Conservation (phyloP, 108 stramenopile genomes). For the Discostella pseudostelligera region DNA sequence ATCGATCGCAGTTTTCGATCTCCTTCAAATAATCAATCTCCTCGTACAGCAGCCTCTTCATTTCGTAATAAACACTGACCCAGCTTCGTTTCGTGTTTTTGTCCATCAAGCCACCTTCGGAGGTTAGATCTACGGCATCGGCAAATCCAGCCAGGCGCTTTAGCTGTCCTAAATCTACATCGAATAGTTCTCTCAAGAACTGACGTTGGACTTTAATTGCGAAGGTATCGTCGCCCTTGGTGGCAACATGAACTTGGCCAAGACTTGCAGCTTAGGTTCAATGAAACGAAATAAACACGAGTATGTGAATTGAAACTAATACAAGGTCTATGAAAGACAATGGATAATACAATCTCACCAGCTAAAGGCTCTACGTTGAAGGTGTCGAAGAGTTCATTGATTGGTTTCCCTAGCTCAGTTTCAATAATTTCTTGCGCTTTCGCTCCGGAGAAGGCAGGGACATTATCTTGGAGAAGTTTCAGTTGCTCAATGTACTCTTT, state of each 20-base stretch:
- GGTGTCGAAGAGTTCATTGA: slow-evolving; percentile 80
- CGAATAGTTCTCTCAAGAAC: slow-evolving; percentile 88
- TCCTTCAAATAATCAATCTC: slow-evolving; percentile 96
- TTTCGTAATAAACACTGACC: slow-evolving; percentile 92
- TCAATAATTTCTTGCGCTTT: slow-evolving; percentile 87
- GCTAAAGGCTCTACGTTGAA: slow-evolving; percentile 74
- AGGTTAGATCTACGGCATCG: slow-evolving; percentile 91
- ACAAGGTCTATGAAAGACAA: neutral
- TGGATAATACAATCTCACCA: slow-evolving; percentile 2
- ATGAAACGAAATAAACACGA: slow-evolving; percentile 32
- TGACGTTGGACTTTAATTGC: slow-evolving; percentile 96
- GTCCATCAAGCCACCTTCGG: slow-evolving; percentile 88
- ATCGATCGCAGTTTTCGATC: slow-evolving; percentile 80
- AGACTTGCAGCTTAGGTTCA: slow-evolving; percentile 73
- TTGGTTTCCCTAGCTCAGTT: slow-evolving; percentile 86
- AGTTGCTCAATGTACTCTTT: slow-evolving; percentile 95
- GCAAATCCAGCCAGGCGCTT: slow-evolving; percentile 90
- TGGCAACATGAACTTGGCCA: slow-evolving; percentile 95
- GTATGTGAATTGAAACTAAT: slow-evolving; percentile 21
- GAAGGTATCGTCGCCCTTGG: slow-evolving; percentile 72
- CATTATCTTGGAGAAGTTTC: slow-evolving; percentile 91
- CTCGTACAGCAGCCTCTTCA: slow-evolving; percentile 90
- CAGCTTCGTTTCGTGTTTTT: slow-evolving; percentile 88
- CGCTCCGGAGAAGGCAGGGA: slow-evolving; percentile 93
- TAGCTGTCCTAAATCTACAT: slow-evolving; percentile 92